These are phyloP conservation scores for Pistacia integerrima DNA, from an alignment of 345 rosid genomes.

Conservation along the genomic window DNA sequence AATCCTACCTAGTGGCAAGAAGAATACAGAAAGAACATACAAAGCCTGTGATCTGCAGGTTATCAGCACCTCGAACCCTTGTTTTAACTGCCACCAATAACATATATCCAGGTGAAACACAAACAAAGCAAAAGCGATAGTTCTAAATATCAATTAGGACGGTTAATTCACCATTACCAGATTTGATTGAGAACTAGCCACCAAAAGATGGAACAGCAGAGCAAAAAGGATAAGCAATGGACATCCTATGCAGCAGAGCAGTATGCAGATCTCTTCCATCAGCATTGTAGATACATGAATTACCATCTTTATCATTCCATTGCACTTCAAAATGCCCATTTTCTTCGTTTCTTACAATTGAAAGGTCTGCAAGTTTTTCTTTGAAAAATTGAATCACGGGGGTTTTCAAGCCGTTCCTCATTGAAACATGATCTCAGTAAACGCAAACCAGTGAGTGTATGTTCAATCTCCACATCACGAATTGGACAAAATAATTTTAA, in stretches of 20 bases:
- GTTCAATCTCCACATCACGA: constrained; percentile 76
- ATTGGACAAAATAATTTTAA: constrained; percentile 21
- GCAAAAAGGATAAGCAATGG: constrained; percentile 49
- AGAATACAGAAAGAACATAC: constrained; percentile 46
- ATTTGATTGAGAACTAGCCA: constrained; percentile 54
- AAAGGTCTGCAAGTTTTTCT: constrained; percentile 23
- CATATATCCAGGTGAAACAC: constrained; percentile 17
- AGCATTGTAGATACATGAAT: constrained; percentile 27
- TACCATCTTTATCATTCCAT: constrained; percentile 43
- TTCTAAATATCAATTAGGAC: not conserved
- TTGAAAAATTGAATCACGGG: too few species aligned
- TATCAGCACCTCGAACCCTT: constrained; percentile 43
- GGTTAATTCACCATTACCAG: constrained; percentile 33
- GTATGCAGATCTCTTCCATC: constrained; percentile 40
- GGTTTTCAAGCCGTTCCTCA: constrained; percentile 49
- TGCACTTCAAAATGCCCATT: constrained; percentile 55
- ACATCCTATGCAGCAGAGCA: constrained; percentile 59
- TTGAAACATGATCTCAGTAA: constrained; percentile 62
- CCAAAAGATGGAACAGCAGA: constrained; percentile 41
- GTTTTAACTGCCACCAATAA: constrained; percentile 50
- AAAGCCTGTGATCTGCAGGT: constrained; percentile 43
- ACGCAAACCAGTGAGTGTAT: constrained; percentile 51
- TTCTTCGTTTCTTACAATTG: constrained; percentile 42
- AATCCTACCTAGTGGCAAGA: not conserved
- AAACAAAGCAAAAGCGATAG: constrained; percentile 6